Base-by-base conservation (phyloP, 2,329 filamentous ascomycete species). In the Claviceps digitariae region DNA sequence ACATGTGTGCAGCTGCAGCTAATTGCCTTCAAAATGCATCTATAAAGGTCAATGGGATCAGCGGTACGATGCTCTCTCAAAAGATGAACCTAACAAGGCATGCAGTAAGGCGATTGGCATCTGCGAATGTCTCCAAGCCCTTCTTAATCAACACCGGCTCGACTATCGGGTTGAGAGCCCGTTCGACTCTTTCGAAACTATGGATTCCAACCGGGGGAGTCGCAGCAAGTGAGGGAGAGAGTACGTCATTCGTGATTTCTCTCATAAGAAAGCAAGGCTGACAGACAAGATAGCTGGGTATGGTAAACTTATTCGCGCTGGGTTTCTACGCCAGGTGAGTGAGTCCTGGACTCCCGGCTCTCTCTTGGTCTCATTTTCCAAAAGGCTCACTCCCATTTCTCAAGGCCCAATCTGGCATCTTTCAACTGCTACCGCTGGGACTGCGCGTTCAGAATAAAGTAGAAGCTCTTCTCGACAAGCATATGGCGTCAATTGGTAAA, bases 391-490 rank as follows among this genome's bases (percentile, higher is more conserved):
- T 7, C n/a, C 9, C 2, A 17, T 21, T 34, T n/a, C 27, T 12
- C 12, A 50, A 90, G 82, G 84, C 89, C 21, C 86, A 95, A 64
- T 82, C 90, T 8, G 93, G 93, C 29, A 82, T 97, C 38, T 98
- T 96, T 62, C 93, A 98, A 63, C 77, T 95, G 64, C 76, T 98
- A 1, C 93, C 93, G 0, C 71, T 98, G 0, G 93, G 93, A 0
- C 75, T 89, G 31, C 80, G 89, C 29, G 88, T 97, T 0, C 90
- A 95, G 62, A 80, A 89, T 51, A 98, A 97, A 67, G 73, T 97
- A 31, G 90, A 96, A 64, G 71, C 72, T 12, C 71, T 97, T 12
- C 85, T 98, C 59, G 90, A 96, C 64, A 87, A 86, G 64, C 83
- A 96, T 65, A 98, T 98, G 93, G 74, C 74, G 51, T 78, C 76